Evolutionary conservation across 371 early-diverging fungal species (phyloP).

Genomic region (Umbelopsis sp.): DNA sequence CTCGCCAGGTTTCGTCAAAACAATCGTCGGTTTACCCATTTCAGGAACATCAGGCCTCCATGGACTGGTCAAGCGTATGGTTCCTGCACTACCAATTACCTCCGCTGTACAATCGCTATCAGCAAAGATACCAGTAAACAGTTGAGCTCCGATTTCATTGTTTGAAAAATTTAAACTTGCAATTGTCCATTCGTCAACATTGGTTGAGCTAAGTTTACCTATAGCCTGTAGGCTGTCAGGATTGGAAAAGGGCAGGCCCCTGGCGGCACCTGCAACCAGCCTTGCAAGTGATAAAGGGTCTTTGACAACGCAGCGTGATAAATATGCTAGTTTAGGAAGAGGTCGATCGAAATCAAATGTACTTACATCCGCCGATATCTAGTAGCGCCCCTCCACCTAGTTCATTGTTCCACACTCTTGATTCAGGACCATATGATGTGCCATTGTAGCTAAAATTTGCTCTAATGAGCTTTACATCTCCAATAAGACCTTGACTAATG

Average conservation of each 20-base stretch:
- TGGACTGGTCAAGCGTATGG: constrained; percentile 35
- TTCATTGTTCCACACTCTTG: constrained; percentile 49
- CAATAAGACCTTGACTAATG: constrained; percentile 35
- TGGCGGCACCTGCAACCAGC: constrained; percentile 42
- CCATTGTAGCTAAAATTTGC: constrained; percentile 50
- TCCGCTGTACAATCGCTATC: constrained; percentile 42
- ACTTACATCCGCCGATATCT: constrained; percentile 57
- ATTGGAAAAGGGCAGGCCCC: constrained; percentile 24
- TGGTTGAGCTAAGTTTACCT: constrained; percentile 41
- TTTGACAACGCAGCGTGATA: constrained; percentile 1
- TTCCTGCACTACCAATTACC: constrained; percentile 42
- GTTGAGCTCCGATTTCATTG: constrained; percentile 35
- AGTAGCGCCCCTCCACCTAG: constrained; percentile 51
- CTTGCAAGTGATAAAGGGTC: constrained; percentile 53
- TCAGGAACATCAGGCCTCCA: constrained; percentile 52
- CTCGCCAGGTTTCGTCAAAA: constrained; percentile 32
- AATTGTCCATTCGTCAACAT: constrained; percentile 52
- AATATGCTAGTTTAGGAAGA: not conserved
- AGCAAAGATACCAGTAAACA: constrained; percentile 47
- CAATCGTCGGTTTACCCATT: constrained; percentile 39
- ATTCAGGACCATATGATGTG: constrained; percentile 33
- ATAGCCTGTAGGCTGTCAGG: constrained; percentile 41
- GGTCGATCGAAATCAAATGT: not conserved
- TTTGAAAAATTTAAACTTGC: constrained; percentile 41
- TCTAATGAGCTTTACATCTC: constrained; percentile 41